Evolutionary conservation across 1,139 yeast species (phyloP).

Genomic region (Lodderomyces elongisporus): DNA sequence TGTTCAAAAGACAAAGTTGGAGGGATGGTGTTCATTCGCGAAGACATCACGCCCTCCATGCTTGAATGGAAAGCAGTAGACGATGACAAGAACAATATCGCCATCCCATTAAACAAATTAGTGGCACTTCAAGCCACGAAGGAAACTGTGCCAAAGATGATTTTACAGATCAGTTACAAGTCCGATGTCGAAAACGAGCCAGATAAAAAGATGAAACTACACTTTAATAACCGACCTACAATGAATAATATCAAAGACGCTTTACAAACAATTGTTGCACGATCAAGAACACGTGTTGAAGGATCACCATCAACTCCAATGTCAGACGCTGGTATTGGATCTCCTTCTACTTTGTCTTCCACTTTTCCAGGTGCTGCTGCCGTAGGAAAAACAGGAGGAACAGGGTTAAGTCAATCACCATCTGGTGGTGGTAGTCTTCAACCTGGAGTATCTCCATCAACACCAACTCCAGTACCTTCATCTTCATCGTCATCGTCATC

Average conservation of each 20-base stretch:
- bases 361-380: slow-evolving; percentile 8
- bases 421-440: too few relatives aligned
- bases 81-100: slow-evolving; percentile 38
- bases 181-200: slow-evolving; percentile 22
- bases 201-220: slow-evolving; percentile 44
- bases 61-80: slow-evolving; percentile 72
- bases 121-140: slow-evolving; percentile 72
- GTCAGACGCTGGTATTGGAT: slow-evolving; percentile 3
- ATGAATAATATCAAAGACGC: slow-evolving; percentile 72
- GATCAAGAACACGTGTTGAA: slow-evolving; percentile 39
- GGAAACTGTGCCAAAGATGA: slow-evolving; percentile 63
- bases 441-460: slow-evolving; percentile 6
- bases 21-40: slow-evolving; percentile 62
- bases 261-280: slow-evolving; percentile 65
- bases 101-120: slow-evolving; percentile 49
- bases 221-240: slow-evolving; percentile 67
- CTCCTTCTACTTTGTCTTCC: neutral
- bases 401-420: too few relatives aligned
- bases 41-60: slow-evolving; percentile 61
- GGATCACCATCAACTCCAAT: slow-evolving; percentile 26
- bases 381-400: neutral
- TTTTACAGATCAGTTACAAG: slow-evolving; percentile 53
- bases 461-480: slow-evolving; percentile 5
- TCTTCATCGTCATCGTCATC: slow-evolving; percentile 3
- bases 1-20: slow-evolving; percentile 62